Evolutionary conservation across 2,329 filamentous ascomycete genomes (phyloP), one percentile per base, ranked within the genome.

Genomic region (Pseudocercospora crystallina): DNA sequence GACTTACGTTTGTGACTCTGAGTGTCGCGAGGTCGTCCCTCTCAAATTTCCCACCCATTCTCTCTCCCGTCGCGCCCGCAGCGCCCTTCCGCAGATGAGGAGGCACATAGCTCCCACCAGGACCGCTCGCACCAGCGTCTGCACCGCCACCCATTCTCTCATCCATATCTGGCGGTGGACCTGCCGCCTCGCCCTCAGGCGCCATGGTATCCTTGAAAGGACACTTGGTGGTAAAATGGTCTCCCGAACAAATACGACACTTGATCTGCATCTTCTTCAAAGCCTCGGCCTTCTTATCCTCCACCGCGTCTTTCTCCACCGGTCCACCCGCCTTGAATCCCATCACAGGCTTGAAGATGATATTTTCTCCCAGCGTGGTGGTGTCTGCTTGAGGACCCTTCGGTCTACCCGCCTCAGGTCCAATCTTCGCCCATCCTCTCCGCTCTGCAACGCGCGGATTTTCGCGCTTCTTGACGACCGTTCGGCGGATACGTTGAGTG

Each of bases 181-280:
- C 69, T 34, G 68, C 69, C 12, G 64, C 62, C 58, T 74, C 76
- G 59, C 75, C 75, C 55, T 91, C 83, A 33, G 89, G 94, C 32
- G 92, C 90, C 90, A 99, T 96, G 65, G 92, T 99, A 72, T 97
- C 94, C 80, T 97, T 99, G 86, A 96, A 99, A 32, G 94, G 94
- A 84, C 94, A 99, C 73, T 94, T 87, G 62, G 92, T 92, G 36
- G 94, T 99, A 81, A 97, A 99, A 84, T 99, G 94, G 80, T 99
- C 94, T 70, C 92, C 94, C 71, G 86, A 89, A 79, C 94, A 99
- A 71, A 99, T 97, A 81, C 94, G 88, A 76, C 94, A 99, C 83
- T 97, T 97, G 80, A 99, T 95, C 80, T 96, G 95, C 84, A 96
- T 96, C 79, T 96, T 91, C 83, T 94, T 95, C 68, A 97, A 81